These are phyloP conservation scores for Clonostachys rosea DNA, from an alignment of 2,329 filamentous ascomycete genomes.

Conservation along the genomic window DNA sequence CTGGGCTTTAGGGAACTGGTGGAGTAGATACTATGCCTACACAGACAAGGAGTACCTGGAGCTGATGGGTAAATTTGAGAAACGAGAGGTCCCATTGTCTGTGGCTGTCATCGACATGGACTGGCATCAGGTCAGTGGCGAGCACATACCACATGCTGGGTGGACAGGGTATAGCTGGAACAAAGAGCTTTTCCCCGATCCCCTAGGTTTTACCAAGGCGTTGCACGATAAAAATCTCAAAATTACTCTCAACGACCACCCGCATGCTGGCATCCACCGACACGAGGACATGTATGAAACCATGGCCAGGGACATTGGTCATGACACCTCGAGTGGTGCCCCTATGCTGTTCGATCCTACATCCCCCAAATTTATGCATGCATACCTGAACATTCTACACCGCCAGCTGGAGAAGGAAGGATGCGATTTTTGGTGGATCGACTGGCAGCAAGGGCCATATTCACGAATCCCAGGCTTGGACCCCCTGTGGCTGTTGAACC, in stretches of 20 bases:
- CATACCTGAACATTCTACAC: conserved; percentile 54
- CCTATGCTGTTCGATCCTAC: conserved; percentile 54
- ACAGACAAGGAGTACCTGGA: conserved; percentile 47
- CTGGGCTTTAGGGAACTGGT: conserved; percentile 61
- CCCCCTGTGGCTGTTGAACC: conserved; percentile 61
- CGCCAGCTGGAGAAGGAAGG: conserved; percentile 49
- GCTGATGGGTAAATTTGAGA: conserved; percentile 51
- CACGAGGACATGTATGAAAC: conserved; percentile 52
- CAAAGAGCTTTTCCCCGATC: conserved; percentile 42
- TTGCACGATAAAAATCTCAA: conserved; percentile 48
- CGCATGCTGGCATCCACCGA: conserved; percentile 50
- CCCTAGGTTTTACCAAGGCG: conserved; percentile 41
- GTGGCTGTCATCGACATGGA: conserved; percentile 64
- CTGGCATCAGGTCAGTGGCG: conserved; percentile 53
- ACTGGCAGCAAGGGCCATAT: conserved; percentile 60
- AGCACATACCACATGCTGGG: conserved; percentile 31
- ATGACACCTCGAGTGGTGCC: conserved; percentile 41
- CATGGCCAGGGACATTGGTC: conserved; percentile 45
- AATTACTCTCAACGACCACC: conserved; percentile 57
- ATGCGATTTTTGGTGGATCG: conserved; percentile 63
- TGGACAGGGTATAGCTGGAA: conserved; percentile 58
- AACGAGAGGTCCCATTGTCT: conserved; percentile 46
- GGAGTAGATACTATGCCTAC: conserved; percentile 59
- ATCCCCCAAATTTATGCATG: conserved; percentile 47
- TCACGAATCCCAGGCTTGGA: conserved; percentile 54